Percentiles rank a stretch among this genome's conserved stretches.
phyloP scores from a whole-genome alignment of 345 rosid species.

The Cardamine chenopodiifolia region DNA sequence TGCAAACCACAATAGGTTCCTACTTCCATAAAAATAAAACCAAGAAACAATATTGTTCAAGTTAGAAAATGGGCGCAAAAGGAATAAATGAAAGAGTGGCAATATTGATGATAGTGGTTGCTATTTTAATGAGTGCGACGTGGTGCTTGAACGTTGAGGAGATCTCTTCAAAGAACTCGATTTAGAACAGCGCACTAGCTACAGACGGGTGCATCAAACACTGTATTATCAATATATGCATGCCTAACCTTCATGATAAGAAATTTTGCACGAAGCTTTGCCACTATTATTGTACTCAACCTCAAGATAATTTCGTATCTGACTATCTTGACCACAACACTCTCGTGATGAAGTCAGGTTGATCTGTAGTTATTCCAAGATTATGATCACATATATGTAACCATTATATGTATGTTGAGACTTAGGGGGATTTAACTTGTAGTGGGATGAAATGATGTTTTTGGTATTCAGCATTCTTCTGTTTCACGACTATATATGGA shows the following conservation, averaged over 20 bases:
- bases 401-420: not conserved
- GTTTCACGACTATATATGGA: not conserved
- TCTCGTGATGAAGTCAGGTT: not conserved
- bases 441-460: not conserved
- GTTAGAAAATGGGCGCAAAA: conserved; percentile 4
- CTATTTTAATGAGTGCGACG: conserved; percentile 9
- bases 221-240: not conserved
- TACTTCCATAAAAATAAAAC: not conserved
- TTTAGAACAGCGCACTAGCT: not conserved
- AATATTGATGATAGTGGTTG: conserved; percentile 1
- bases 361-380: not conserved
- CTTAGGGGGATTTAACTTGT: not conserved
- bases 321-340: not conserved
- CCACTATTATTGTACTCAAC: not conserved
- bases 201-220: not conserved
- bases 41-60: conserved; percentile 3
- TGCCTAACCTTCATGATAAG: not conserved
- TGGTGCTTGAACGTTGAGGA: not conserved
- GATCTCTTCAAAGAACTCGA: not conserved
- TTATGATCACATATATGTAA: not conserved
- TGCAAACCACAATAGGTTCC: not conserved
- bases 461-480: not conserved
- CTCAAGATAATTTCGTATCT: not conserved
- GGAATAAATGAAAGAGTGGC: not conserved
- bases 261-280: not conserved